phyloP scores from a whole-genome alignment of 768 basidiomycete genomes.

The Leucosporidium scottii region DNA sequence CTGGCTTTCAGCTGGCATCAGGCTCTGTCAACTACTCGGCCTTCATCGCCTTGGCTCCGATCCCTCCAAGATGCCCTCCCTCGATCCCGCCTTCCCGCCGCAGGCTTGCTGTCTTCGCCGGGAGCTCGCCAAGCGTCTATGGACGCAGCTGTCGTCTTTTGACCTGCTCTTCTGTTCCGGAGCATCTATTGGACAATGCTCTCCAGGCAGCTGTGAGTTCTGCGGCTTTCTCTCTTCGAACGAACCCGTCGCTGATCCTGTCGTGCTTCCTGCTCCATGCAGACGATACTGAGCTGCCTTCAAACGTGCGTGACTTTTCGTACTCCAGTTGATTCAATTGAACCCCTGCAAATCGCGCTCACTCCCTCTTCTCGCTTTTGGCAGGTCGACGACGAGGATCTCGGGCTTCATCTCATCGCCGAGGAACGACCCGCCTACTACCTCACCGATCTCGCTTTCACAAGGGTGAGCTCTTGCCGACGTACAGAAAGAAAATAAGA shows the following conservation, averaged over 20 bases:
- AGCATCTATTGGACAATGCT: background rate
- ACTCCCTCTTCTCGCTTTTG: too few relatives aligned
- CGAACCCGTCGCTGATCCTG: background rate
- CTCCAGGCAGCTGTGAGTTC: background rate
- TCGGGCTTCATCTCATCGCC: background rate
- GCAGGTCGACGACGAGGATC: background rate
- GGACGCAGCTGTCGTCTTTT: background rate
- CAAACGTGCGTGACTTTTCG: background rate
- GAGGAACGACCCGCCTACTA: background rate
- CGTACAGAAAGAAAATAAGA: too few relatives aligned
- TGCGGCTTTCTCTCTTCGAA: too few relatives aligned
- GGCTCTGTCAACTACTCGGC: constrained; percentile 17
- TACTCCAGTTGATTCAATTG: too few relatives aligned
- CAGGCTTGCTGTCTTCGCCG: constrained; percentile 1
- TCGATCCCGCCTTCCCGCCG: constrained; percentile 15
- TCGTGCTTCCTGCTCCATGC: background rate
- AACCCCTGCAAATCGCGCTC: too few relatives aligned
- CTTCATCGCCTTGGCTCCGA: constrained; percentile 29
- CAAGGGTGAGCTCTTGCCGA: background rate
- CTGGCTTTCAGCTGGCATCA: constrained; percentile 13
- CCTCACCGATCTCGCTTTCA: background rate
- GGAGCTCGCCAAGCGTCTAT: constrained; percentile 17
- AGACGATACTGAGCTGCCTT: background rate
- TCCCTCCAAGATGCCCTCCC: constrained; percentile 12
- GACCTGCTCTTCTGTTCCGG: background rate